Evolutionary conservation across 2,329 filamentous ascomycete species (phyloP).

Genomic region (Pseudopyrenochaeta lycopersici): DNA sequence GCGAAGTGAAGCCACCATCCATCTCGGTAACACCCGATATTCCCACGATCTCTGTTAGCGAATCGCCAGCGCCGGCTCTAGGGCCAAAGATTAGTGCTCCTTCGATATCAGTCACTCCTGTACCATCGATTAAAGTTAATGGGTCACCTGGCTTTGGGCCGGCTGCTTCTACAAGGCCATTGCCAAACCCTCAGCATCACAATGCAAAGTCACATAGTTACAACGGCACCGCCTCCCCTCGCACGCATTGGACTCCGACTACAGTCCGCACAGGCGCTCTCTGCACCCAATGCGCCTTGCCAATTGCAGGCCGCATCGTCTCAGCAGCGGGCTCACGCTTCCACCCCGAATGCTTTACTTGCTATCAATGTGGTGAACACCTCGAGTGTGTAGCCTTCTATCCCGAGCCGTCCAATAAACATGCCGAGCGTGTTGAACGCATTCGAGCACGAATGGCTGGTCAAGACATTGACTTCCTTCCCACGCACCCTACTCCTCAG

Average conservation of each 20-base stretch:
- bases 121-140: conserved; percentile 41
- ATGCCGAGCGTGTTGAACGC: conserved; percentile 75
- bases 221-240: conserved; percentile 47
- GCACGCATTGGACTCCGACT: conserved; percentile 57
- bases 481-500: conserved; percentile 60
- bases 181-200: conserved; percentile 58
- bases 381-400: conserved; percentile 97
- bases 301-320: conserved; percentile 91
- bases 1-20: conserved; percentile 15
- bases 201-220: conserved; percentile 37
- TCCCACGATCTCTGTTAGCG: conserved; percentile 40
- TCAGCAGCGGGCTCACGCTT: conserved; percentile 84
- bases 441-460: conserved; percentile 69
- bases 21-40: conserved; percentile 31
- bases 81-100: conserved; percentile 28
- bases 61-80: conserved; percentile 20
- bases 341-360: conserved; percentile 92
- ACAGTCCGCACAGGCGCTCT: conserved; percentile 69
- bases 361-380: conserved; percentile 83
- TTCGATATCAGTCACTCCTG: conserved; percentile 32
- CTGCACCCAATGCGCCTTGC: conserved; percentile 83
- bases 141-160: conserved; percentile 30
- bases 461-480: conserved; percentile 56
- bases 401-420: conserved; percentile 80
- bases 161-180: conserved; percentile 54